Evolutionary conservation across 306 rosid species (phyloP).

Genomic region (Biancaea sappan): DNA sequence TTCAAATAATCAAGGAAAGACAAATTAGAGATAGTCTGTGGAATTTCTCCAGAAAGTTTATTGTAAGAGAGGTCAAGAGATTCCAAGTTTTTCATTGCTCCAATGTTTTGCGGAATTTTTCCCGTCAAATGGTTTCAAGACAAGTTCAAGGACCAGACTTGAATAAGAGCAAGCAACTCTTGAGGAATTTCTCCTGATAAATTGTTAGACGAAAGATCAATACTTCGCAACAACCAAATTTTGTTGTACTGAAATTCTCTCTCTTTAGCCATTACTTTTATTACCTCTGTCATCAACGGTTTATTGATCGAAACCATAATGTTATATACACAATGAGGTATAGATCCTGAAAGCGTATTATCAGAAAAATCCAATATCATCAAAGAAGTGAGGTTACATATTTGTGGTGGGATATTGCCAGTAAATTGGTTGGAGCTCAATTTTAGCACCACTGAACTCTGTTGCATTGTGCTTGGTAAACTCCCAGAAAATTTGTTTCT

Average conservation of each 20-base stretch:
- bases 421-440: slow-evolving; percentile 7
- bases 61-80: slow-evolving; percentile 12
- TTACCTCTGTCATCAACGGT: no score
- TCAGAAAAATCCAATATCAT: neutral
- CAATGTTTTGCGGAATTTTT: neutral
- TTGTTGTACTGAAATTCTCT: neutral
- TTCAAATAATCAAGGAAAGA: neutral
- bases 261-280: neutral
- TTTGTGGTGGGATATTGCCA: neutral
- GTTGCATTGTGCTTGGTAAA: neutral
- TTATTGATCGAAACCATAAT: neutral
- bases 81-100: neutral
- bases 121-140: neutral
- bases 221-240: neutral
- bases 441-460: neutral
- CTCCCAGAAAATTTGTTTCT: neutral
- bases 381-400: neutral
- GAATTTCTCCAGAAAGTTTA: neutral
- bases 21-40: neutral
- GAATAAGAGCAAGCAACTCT: neutral
- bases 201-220: neutral
- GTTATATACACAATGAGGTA: neutral
- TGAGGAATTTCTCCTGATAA: neutral
- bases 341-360: neutral
- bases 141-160: neutral